Evolutionary conservation across 2,329 filamentous ascomycete species (phyloP).

Genomic region (Cordyceps sp.): DNA sequence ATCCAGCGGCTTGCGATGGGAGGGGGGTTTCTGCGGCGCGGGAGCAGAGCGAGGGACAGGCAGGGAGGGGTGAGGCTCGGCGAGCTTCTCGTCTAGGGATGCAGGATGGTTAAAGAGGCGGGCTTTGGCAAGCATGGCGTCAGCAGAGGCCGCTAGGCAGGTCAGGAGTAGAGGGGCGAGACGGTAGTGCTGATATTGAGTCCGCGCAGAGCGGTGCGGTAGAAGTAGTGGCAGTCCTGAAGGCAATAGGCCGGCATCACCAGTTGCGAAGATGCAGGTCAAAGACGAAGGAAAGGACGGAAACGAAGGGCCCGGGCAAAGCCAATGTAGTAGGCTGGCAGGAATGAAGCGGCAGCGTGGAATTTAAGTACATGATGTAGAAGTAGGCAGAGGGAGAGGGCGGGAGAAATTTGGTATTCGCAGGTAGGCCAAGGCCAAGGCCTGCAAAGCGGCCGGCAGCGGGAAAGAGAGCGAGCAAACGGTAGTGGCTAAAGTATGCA

Average conservation of each 20-base stretch:
- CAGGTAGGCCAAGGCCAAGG: too few relatives aligned
- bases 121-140: conserved; percentile 20
- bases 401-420: too few relatives aligned
- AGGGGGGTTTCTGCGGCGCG: conserved; percentile 12
- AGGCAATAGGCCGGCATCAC: conserved; percentile 69
- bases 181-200: conserved; percentile 67
- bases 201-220: conserved; percentile 74
- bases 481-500: too few relatives aligned
- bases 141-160: too few relatives aligned
- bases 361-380: too few relatives aligned
- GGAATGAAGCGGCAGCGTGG: too few relatives aligned
- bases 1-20: conserved; percentile 7
- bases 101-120: conserved; percentile 41
- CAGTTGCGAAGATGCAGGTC: conserved; percentile 15
- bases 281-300: too few relatives aligned
- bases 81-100: conserved; percentile 55
- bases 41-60: conserved; percentile 23
- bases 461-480: too few relatives aligned
- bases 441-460: too few relatives aligned
- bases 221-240: conserved; percentile 87
- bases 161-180: conserved; percentile 57
- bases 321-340: too few relatives aligned
- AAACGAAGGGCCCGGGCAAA: too few relatives aligned
- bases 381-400: too few relatives aligned
- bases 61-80: conserved; percentile 19